Evolutionary conservation across 306 rosid species (phyloP), one percentile per base, ranked within the genome.

Genomic region (Acmispon strigosus): DNA sequence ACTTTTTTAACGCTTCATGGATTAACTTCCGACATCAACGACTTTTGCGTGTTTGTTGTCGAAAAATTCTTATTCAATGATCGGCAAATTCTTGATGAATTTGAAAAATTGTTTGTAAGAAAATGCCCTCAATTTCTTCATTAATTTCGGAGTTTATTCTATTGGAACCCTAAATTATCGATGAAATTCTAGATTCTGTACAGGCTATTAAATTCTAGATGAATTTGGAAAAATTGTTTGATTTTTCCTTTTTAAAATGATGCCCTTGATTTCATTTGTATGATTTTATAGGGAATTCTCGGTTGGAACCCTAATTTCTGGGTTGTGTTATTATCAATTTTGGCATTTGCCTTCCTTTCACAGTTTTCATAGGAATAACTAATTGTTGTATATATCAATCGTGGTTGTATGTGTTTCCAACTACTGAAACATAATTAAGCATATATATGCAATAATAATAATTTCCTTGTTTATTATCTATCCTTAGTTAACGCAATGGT

Each of bases 231-330:
- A 41, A 48, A 13, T 9, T 66, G 24, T 59, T n/a, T 8, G 2
- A 15, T 58, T 76, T 66, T 57, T 37, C 2, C 2, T 34, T 44
- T n/a, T 44, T 22, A 7, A 7, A 56, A 8, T 8, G 10, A 20
- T 49, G 59, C 44, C 24, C 29, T 74, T 47, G 27, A 36, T 63
- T 65, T 79, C 24, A 24, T 49, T 73, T 57, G 16, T 32, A 29
- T 60, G 43, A 51, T 29, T 58, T 45, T 65, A 8, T 32, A 43
- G 51, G 24, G n/a, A 66, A 52, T 52, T 56, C 5, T 27, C 5
- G 18, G 10, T 53, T 43, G 60, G 39, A 66, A 73, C 83, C 79
- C 83, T 79, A 67, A 27, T 67, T 53, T 72, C 8, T 47, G 22
- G 37, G 43, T 70, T 62, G 51, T 27, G 47, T 39, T 27, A 36